These are phyloP conservation scores for Quercus wislizeni DNA, from an alignment of 306 rosid species.

Conservation along the genomic window DNA sequence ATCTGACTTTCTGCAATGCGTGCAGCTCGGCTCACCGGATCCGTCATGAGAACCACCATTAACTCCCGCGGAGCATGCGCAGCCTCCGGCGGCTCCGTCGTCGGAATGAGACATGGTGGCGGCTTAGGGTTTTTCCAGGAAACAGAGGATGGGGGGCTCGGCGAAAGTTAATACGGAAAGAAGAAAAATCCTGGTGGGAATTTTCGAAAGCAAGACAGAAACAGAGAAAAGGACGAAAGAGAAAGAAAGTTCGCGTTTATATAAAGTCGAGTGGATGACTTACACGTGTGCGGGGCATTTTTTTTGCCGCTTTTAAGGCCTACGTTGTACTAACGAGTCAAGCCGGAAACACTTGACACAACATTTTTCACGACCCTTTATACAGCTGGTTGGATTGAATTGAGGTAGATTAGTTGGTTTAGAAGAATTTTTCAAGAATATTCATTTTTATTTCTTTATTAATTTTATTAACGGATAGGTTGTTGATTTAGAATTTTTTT, in stretches of 20 bases:
- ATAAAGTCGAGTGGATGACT: neutral
- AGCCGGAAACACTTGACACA: no score
- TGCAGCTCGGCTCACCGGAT: conserved; percentile 23
- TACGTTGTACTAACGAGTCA: no score
- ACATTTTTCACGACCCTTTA: no score
- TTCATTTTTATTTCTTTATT: no score
- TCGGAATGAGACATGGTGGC: conserved; percentile 52
- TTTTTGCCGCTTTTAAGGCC: no score
- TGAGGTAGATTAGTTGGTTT: no score
- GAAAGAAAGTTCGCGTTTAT: neutral
- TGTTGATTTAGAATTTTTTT: no score
- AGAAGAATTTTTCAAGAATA: no score
- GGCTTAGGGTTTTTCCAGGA: conserved; percentile 10
- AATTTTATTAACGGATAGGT: no score
- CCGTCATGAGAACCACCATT: conserved; percentile 19
- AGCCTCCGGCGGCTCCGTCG: conserved; percentile 17
- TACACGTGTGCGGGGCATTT: neutral
- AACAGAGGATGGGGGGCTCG: neutral
- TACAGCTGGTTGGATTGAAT: no score
- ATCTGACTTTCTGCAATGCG: conserved; percentile 32
- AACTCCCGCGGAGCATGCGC: conserved; percentile 21
- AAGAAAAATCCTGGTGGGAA: conserved; percentile 5
- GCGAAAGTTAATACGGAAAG: neutral
- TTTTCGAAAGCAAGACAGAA: neutral
- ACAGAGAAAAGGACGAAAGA: neutral